Evolutionary conservation across 2,329 filamentous ascomycete genomes (phyloP).

Genomic region (Diaporthe capsici): DNA sequence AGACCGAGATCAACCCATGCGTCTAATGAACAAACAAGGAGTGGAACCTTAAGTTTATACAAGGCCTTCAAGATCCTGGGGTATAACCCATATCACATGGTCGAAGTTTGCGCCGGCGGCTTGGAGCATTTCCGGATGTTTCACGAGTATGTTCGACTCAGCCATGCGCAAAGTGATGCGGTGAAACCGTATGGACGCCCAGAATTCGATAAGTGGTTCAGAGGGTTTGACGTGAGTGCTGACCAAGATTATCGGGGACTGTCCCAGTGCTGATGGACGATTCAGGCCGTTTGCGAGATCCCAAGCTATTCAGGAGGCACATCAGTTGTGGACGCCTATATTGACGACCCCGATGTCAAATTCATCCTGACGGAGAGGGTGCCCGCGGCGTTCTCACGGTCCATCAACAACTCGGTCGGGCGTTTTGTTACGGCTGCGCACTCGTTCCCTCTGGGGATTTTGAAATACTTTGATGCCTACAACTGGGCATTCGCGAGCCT

Average conservation of each 20-base stretch:
- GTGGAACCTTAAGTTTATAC: conserved; percentile 5
- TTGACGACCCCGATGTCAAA: conserved; percentile 3
- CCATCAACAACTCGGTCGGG: neutral
- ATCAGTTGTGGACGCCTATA: neutral
- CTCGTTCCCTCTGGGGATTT: neutral
- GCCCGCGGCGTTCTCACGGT: neutral
- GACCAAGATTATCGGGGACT: no score
- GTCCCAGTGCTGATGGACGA: neutral
- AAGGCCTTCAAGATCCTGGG: neutral
- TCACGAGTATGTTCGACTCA: neutral
- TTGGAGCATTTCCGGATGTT: conserved; percentile 1
- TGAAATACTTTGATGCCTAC: conserved; percentile 1
- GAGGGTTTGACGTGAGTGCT: neutral
- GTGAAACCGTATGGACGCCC: neutral
- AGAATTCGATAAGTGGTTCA: conserved; percentile 18
- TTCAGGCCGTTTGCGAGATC: conserved; percentile 10
- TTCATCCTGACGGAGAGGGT: conserved; percentile 1
- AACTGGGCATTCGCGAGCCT: neutral
- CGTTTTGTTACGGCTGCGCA: neutral
- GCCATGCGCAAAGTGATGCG: no score
- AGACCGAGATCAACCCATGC: no score
- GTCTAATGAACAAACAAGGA: neutral
- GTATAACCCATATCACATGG: conserved; percentile 3
- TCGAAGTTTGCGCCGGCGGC: neutral
- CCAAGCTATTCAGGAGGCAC: conserved; percentile 6